Percentiles rank a stretch among this genome's conserved stretches.
Conservation (phyloP, 2,329 filamentous ascomycete genomes). For the Fusarium sp. region DNA sequence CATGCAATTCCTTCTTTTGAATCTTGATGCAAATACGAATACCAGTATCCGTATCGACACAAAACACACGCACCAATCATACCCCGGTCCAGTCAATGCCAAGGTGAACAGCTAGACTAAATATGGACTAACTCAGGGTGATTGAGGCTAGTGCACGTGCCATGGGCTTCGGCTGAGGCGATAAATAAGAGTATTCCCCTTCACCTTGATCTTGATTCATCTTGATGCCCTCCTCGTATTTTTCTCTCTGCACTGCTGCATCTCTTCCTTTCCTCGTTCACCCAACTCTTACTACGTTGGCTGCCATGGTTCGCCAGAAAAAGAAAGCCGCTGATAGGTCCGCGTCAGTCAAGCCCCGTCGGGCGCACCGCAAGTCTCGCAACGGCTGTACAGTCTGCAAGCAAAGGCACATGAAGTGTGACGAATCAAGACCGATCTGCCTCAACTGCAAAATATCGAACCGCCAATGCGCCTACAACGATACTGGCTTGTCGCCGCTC, state of each 20-base stretch:
- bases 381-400: background rate
- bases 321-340: background rate
- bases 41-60: background rate
- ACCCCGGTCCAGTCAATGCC: background rate
- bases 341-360: background rate
- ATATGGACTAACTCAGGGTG: background rate
- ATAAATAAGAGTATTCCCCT: background rate
- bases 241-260: background rate
- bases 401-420: background rate
- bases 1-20: background rate
- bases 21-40: background rate
- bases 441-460: background rate
- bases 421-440: background rate
- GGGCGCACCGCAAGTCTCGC: background rate
- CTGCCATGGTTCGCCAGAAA: background rate
- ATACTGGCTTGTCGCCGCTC: background rate
- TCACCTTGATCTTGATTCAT: background rate
- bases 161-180: background rate
- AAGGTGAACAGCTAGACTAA: background rate
- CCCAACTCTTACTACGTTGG: background rate
- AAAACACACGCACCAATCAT: background rate
- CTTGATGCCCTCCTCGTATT: background rate
- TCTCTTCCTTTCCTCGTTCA: background rate
- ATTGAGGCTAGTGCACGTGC: background rate
- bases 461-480: background rate